Evolutionary conservation across 768 basidiomycete genomes (phyloP), one percentile per base, ranked within the genome.

Genomic region (Boletus fagicola): DNA sequence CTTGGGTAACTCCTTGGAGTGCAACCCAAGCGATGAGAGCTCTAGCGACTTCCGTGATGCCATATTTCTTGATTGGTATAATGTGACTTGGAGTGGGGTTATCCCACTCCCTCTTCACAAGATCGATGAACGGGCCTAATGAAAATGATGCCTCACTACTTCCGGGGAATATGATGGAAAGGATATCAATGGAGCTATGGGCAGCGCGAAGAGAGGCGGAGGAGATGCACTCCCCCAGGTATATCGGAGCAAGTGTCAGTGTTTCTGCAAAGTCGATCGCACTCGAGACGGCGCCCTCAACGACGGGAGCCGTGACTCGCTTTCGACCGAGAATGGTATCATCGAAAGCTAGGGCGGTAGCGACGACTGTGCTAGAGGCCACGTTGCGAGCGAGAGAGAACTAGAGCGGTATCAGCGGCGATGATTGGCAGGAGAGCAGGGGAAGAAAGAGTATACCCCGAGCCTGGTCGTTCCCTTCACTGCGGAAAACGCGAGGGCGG

Each of bases 121-220:
- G 83, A 33, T 78, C 80, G 53, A 93, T 86, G 71, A 93, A 92
- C 11, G 88, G 85, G 10, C 83, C 85, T 8, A 94, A 76, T 2
- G 90, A 91, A 70, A 92, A 92, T 18, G 88, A 86, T 2, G 90
- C 86, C 59, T 92, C 91, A 64, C 84, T 86, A 64, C 83, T 85
- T 5, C 86, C 86, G 3, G 87, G 86, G 67, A 90, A 88, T 61
- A 90, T 83, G 40, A 81, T 77, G 11, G 86, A 81, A 40, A 92
- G 81, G 45, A 85, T 78, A 64, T 90, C 88, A 60, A 92, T 83
- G 26, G 90, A 89, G 60, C 83, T 82, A 56, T 89, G 83, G 0
- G 88, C 91, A 2, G 88, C 88, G 20, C 84, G 74, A 39, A 93
- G 76, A 5, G 87, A 87, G 5, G 88, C 87, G 4, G 86, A 83